Percentiles rank a stretch among this genome's conserved stretches.
phyloP scores from a whole-genome alignment of 2,329 filamentous ascomycete species.

The Aureobasidium sp. region DNA sequence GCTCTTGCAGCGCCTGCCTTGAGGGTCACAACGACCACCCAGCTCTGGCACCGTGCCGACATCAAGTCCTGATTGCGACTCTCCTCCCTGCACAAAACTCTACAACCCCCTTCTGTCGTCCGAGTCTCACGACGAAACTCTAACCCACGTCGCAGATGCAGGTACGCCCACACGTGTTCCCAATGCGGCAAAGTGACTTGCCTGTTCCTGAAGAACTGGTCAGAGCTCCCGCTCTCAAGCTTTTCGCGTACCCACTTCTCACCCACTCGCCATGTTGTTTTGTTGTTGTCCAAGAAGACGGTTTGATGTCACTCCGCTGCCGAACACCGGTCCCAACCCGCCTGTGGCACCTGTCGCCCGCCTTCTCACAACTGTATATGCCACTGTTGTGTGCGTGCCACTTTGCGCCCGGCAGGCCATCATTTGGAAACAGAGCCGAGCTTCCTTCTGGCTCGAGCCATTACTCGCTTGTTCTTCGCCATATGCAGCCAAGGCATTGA shows the following conservation, averaged over 20 bases:
- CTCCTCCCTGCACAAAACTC: not conserved
- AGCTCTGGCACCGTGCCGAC: not conserved
- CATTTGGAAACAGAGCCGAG: constrained; percentile 2
- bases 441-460: not conserved
- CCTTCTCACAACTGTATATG: not conserved
- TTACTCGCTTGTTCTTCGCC: not conserved
- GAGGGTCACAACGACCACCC: not conserved
- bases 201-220: constrained; percentile 5
- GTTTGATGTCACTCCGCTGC: constrained; percentile 11
- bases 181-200: not conserved
- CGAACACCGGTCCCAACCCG: not conserved
- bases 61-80: not conserved
- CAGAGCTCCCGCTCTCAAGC: not conserved
- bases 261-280: not conserved
- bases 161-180: not conserved
- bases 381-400: not conserved
- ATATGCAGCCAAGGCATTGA: constrained; percentile 10
- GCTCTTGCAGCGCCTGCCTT: not conserved
- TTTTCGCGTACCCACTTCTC: not conserved
- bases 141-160: not conserved
- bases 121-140: not conserved
- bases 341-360: not conserved
- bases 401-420: not conserved
- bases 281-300: constrained; percentile 6
- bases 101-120: not conserved